phyloP scores from a whole-genome alignment of 2,329 filamentous ascomycete species.

The Mycosphaerella arachidis region DNA sequence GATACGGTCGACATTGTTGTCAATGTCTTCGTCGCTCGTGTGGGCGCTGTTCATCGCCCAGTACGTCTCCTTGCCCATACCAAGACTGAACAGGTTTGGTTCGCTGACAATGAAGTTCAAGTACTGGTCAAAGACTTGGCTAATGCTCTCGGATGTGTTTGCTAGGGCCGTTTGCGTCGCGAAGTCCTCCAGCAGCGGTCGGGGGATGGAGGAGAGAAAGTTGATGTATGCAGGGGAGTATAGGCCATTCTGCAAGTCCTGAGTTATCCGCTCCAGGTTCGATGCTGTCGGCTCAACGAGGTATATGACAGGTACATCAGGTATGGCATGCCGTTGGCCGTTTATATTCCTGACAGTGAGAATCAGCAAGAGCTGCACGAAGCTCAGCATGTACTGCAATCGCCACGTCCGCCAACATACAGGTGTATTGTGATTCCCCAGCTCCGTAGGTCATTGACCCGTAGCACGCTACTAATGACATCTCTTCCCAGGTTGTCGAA shows the following conservation, averaged over 20 bases:
- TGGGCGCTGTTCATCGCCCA: slow-evolving; percentile 93
- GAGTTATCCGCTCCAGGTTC: slow-evolving; percentile 79
- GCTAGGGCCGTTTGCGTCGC: slow-evolving; percentile 79
- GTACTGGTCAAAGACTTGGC: slow-evolving; percentile 93
- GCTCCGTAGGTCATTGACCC: slow-evolving; percentile 85
- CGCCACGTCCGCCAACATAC: slow-evolving; percentile 46
- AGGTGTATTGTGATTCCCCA: slow-evolving; percentile 97
- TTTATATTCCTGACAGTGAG: slow-evolving; percentile 62
- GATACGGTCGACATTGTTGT: slow-evolving; percentile 80
- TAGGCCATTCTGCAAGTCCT: slow-evolving; percentile 77
- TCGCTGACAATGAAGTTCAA: slow-evolving; percentile 96
- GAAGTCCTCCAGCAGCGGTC: slow-evolving; percentile 90
- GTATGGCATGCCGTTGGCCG: slow-evolving; percentile 79
- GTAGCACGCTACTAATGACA: slow-evolving; percentile 92
- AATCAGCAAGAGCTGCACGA: slow-evolving; percentile 30
- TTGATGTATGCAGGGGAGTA: slow-evolving; percentile 96
- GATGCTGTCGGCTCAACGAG: slow-evolving; percentile 81
- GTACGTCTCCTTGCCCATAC: slow-evolving; percentile 89
- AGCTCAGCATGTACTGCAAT: slow-evolving; percentile 27
- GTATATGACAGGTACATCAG: slow-evolving; percentile 94
- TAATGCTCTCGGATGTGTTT: slow-evolving; percentile 81
- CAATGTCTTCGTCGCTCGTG: slow-evolving; percentile 84
- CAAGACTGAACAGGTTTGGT: slow-evolving; percentile 89
- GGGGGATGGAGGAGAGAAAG: slow-evolving; percentile 88
- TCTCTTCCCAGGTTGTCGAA: slow-evolving; percentile 90